Evolutionary conservation across 2,329 filamentous ascomycete species (phyloP), one percentile per base, ranked within the genome.

Genomic region (Dryadomyces sulphureus): DNA sequence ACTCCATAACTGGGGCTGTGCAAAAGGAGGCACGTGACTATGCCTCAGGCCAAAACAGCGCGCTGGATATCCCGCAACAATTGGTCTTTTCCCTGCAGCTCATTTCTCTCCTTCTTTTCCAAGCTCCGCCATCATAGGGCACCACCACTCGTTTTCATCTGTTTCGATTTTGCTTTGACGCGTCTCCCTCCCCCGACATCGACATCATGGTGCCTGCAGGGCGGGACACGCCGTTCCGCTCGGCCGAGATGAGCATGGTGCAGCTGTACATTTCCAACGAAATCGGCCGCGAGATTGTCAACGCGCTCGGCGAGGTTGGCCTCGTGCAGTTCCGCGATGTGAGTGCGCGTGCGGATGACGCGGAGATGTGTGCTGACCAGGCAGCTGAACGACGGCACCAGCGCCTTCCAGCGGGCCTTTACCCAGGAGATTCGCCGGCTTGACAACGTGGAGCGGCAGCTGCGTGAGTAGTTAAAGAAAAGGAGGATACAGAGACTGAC

Each of bases 261-360:
- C 92, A 98, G 80, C 83, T 98, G 60, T 98, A 96, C 69, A 93
- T 98, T 59, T 87, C 92, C 60, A 96, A 95, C 63, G 92, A 98
- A 73, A 96, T 98, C 57, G 90, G 92, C 57, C 81, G 92, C 61
- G 93, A 98, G 70, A 90, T 95, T 57, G 89, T 96, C 53, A 94
- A 89, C 61, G 90, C 90, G 47, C 73, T 98, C 54, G 92, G 92
- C 61, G 92, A 98, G 75, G 77, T 98, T 59, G 92, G 92, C 48
- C 77, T 92, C 59, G 89, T 96, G 64, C 89, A 96, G 66, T 98
- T 98, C 62, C 79, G 92, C 67, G 92, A 98, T 75, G 90, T 96
- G 73, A 62, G 84, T 45, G 14, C 9, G 14, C 9, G 12, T 16
- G 20, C 17, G 43, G 43, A 22, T 22, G 22, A 24, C 2, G 16